phyloP scores from a whole-genome alignment of 495 filamentous ascomycete species.

The Hypomontagnella submonticulosa region DNA sequence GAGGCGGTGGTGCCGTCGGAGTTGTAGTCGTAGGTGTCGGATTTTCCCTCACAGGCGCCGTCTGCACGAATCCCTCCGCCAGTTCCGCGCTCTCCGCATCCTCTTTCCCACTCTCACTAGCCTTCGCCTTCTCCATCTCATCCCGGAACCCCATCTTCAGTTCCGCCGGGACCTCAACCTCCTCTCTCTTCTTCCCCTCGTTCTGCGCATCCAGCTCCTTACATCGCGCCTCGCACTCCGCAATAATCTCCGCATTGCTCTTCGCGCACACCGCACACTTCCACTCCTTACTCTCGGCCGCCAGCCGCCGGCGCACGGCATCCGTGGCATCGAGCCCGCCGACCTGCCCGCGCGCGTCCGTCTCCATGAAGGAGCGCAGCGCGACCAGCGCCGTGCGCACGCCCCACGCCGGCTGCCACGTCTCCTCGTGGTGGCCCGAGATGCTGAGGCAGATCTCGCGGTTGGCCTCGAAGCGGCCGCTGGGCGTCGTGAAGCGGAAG shows the following conservation, averaged over 20 bases:
- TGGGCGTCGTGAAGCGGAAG: conserved; percentile 94
- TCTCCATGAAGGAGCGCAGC: conserved; percentile 78
- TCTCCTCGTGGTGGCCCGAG: conserved; percentile 94
- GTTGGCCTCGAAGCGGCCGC: conserved; percentile 94
- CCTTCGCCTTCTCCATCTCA: conserved; percentile 56
- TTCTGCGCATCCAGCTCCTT: conserved; percentile 62
- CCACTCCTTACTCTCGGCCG: conserved; percentile 69
- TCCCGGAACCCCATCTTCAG: conserved; percentile 69
- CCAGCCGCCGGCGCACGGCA: conserved; percentile 70
- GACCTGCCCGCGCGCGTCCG: conserved; percentile 79
- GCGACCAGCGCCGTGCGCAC: conserved; percentile 82
- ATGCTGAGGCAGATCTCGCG: conserved; percentile 96
- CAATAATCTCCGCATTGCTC: conserved; percentile 77
- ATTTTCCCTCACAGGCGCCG: conserved; percentile 40
- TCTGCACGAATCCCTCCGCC: conserved; percentile 63
- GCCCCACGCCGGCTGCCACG: conserved; percentile 98
- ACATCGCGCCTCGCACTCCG: conserved; percentile 69
- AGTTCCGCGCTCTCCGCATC: conserved; percentile 55
- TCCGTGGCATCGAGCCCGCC: conserved; percentile 83
- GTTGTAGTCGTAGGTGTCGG: conserved; percentile 16
- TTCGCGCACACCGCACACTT: conserved; percentile 72
- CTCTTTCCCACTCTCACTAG: conserved; percentile 20
- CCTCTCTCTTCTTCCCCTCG: conserved; percentile 51
- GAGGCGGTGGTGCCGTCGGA: conserved; percentile 16
- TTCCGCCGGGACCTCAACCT: conserved; percentile 66